These are phyloP conservation scores for Nepenthes gracilis DNA, from an alignment of 148 eudicot species.

Conservation along the genomic window DNA sequence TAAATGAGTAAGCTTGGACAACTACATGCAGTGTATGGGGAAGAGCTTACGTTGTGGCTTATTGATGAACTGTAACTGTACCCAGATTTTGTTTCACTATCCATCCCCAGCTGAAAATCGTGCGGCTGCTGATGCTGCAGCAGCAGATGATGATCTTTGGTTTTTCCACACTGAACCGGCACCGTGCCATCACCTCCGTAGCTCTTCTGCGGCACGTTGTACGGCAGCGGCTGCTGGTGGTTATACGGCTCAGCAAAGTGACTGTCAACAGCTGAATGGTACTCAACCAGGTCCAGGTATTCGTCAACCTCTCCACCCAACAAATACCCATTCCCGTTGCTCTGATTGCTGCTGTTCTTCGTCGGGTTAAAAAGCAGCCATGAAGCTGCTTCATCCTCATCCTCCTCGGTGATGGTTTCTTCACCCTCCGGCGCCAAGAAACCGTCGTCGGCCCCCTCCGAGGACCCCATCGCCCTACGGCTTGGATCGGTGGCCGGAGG, in stretches of 20 bases:
- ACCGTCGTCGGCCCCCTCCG: conserved; percentile 2
- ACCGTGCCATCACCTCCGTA: conserved; percentile 44
- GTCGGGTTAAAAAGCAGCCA: conserved; percentile 26
- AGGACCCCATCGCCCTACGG: background rate
- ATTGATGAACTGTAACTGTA: conserved; percentile 13
- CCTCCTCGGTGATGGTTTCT: conserved; percentile 20
- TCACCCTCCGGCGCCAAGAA: conserved; percentile 13
- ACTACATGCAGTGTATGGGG: too few species aligned
- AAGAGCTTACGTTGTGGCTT: conserved; percentile 51
- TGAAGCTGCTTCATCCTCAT: conserved; percentile 19
- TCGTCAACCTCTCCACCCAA: conserved; percentile 37
- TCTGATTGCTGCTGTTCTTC: conserved; percentile 5
- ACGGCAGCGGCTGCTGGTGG: background rate
- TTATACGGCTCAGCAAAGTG: conserved; percentile 13
- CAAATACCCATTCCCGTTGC: conserved; percentile 18
- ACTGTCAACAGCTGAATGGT: conserved; percentile 8
- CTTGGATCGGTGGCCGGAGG: background rate
- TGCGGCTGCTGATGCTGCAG: conserved; percentile 16
- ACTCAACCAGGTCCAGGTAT: conserved; percentile 43
- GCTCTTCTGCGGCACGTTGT: background rate
- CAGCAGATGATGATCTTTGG: conserved; percentile 14
- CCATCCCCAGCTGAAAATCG: conserved; percentile 6
- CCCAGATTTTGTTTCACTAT: background rate
- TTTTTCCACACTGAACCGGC: conserved; percentile 51
- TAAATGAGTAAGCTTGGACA: background rate